Conservation (phyloP, 2,329 filamentous ascomycete species). For the Coniella vitis region DNA sequence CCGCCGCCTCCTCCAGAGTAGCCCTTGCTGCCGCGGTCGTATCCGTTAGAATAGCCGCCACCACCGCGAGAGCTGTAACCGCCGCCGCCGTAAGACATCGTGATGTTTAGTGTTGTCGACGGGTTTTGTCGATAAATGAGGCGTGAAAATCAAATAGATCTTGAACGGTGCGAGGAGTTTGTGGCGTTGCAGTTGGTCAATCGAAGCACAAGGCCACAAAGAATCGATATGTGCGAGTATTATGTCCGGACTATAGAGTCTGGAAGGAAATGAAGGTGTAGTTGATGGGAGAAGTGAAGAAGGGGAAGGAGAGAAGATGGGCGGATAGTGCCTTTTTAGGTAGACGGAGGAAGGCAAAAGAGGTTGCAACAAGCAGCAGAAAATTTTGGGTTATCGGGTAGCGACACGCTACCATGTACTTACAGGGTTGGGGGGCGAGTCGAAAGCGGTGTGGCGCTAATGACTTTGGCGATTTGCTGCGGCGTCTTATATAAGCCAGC, state of each 20-base stretch:
- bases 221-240: not conserved
- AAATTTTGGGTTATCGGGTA: slow-evolving; percentile 14
- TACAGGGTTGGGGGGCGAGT: not conserved
- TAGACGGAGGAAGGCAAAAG: not conserved
- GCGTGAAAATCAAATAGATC: not conserved
- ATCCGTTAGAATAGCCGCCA: slow-evolving; percentile 43
- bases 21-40: slow-evolving; percentile 36
- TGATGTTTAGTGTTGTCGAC: slow-evolving; percentile 16
- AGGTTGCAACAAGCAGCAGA: slow-evolving; percentile 9
- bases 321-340: not conserved
- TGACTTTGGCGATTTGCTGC: not conserved
- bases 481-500: slow-evolving; percentile 9
- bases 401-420: not conserved
- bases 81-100: slow-evolving; percentile 40
- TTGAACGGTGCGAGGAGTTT: slow-evolving; percentile 10
- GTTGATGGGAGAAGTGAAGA: slow-evolving; percentile 12
- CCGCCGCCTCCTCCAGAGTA: slow-evolving; percentile 40
- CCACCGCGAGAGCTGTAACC: slow-evolving; percentile 36
- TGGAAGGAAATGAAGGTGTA: slow-evolving; percentile 18
- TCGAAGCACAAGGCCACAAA: slow-evolving; percentile 8
- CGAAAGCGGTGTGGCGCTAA: slow-evolving; percentile 4
- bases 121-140: slow-evolving; percentile 2
- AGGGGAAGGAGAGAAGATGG: slow-evolving; percentile 14
- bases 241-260: slow-evolving; percentile 6
- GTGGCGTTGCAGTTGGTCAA: slow-evolving; percentile 8